Evolutionary conservation across 129 eudicot species (phyloP).

Genomic region (Mikania micrantha): DNA sequence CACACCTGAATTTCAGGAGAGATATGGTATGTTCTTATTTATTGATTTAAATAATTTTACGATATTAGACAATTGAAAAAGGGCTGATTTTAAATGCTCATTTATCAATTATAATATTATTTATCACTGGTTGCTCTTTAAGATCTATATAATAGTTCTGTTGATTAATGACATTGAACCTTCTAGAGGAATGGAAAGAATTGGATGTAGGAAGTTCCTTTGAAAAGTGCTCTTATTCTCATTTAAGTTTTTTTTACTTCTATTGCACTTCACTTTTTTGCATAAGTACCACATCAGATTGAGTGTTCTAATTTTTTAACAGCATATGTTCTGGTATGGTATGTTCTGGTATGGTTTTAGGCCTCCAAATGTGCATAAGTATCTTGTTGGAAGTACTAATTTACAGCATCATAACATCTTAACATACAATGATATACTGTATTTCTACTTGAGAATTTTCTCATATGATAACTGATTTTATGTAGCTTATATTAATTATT

Average conservation of each 20-base stretch:
- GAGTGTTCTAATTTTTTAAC: neutral
- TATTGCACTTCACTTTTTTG: neutral
- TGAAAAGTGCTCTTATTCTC: neutral
- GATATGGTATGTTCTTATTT: constrained; percentile 58
- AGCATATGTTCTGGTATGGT: neutral
- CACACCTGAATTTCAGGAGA: constrained; percentile 96
- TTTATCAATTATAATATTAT: neutral
- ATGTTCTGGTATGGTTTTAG: neutral
- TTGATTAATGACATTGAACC: neutral
- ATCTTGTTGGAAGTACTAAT: neutral
- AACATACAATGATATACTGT: neutral
- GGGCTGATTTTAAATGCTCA: neutral
- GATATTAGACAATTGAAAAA: neutral
- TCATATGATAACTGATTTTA: neutral
- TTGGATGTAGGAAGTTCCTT: neutral
- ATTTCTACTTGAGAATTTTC: neutral
- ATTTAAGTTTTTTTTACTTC: neutral
- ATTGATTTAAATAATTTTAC: neutral
- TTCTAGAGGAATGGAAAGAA: neutral
- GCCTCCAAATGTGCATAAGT: neutral
- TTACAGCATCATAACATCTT: neutral
- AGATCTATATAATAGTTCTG: neutral
- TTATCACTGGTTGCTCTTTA: neutral
- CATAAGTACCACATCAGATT: neutral
- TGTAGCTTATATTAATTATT: neutral